phyloP scores from a whole-genome alignment of 208 protist species.

The Endotrypanum monterogeii region DNA sequence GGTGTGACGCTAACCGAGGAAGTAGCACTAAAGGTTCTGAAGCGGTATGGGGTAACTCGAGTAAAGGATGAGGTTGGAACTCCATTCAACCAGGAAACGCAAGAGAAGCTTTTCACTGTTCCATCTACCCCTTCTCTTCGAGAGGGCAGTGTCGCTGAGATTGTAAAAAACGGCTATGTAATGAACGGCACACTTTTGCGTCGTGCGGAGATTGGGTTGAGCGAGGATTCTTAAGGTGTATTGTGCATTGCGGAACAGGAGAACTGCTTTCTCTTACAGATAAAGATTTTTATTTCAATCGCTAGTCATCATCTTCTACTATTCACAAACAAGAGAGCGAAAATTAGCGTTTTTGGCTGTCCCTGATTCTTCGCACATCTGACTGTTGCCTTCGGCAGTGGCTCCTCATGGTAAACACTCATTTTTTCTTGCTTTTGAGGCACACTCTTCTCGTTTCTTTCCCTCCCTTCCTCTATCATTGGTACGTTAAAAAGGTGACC shows the following conservation, averaged over 20 bases:
- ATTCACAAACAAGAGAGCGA: neutral
- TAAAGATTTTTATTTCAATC: neutral
- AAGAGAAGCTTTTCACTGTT: slow-evolving; percentile 50
- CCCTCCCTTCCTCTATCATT: neutral
- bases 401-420: neutral
- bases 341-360: neutral
- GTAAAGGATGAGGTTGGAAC: slow-evolving; percentile 33
- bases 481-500: neutral
- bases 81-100: slow-evolving; percentile 40
- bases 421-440: neutral
- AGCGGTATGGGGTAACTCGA: slow-evolving; percentile 43
- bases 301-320: neutral
- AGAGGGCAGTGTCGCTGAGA: slow-evolving; percentile 36
- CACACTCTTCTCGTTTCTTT: neutral
- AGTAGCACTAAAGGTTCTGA: slow-evolving; percentile 48
- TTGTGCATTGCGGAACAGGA: neutral
- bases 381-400: neutral
- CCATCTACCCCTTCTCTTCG: slow-evolving; percentile 33
- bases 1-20: slow-evolving; percentile 57
- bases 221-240: slow-evolving; percentile 29
- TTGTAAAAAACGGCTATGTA: slow-evolving; percentile 66
- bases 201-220: slow-evolving; percentile 57
- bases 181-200: slow-evolving; percentile 48
- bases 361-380: neutral
- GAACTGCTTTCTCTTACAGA: slow-evolving; percentile 5